Evolutionary conservation across 1,284 basidiomycete species (phyloP).

Genomic region (Sanguinoderma infundibulare): DNA sequence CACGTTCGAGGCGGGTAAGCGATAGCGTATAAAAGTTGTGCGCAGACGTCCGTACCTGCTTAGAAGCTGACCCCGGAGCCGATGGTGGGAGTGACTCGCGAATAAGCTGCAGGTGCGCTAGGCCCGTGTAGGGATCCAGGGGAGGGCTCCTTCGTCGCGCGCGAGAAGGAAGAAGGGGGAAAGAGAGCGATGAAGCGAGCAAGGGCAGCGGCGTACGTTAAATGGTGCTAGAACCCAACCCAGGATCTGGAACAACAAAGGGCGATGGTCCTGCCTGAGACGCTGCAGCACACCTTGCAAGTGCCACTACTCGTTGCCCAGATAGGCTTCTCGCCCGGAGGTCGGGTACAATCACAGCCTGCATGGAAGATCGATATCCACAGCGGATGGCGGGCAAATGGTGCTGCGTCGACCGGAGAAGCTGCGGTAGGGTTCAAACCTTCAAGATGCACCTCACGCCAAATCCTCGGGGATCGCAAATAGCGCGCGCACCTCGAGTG

Average conservation of each 20-base stretch:
- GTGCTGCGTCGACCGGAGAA: background rate
- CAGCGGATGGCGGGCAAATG: background rate
- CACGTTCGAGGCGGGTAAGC: background rate
- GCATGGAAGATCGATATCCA: background rate
- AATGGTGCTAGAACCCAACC: background rate
- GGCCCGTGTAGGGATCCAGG: background rate
- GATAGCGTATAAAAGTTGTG: background rate
- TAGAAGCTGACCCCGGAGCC: background rate
- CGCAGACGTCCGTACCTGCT: background rate
- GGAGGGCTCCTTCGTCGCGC: background rate
- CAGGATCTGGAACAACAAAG: too few species aligned
- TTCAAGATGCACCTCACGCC: background rate
- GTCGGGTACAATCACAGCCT: background rate
- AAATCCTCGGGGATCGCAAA: background rate
- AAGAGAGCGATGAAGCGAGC: background rate
- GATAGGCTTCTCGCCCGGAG: background rate
- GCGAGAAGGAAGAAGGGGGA: background rate
- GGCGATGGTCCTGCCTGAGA: background rate
- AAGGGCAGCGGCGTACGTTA: background rate
- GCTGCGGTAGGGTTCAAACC: conserved; percentile 1
- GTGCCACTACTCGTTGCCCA: background rate
- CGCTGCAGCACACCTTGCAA: background rate
- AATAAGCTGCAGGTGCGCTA: background rate
- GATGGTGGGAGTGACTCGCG: background rate
- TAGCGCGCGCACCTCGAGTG: background rate